phyloP scores from a whole-genome alignment of 495 filamentous ascomycete species.

The Aspergillus cristatus region DNA sequence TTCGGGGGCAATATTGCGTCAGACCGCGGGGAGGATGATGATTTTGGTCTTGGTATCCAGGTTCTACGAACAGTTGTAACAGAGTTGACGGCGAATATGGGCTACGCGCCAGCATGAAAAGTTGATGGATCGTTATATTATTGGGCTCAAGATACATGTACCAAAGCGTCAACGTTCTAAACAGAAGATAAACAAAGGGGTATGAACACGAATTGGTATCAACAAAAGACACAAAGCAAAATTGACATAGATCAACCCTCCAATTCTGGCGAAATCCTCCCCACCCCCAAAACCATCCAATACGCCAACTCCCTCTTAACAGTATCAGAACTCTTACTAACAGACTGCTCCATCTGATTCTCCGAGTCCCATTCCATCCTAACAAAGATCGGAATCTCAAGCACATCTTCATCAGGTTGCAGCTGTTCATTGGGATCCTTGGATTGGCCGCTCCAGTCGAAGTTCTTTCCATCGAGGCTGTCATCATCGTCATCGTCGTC shows the following conservation, averaged over 20 bases:
- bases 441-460: conserved; percentile 17
- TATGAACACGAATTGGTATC: conserved; percentile 3
- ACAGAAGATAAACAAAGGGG: neutral
- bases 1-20: neutral
- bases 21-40: neutral
- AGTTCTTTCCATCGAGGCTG: neutral
- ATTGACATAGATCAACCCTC: neutral
- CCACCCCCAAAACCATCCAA: conserved; percentile 88
- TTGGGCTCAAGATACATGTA: no score
- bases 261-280: conserved; percentile 47
- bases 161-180: neutral
- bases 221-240: conserved; percentile 4
- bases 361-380: conserved; percentile 87
- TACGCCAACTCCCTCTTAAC: conserved; percentile 77
- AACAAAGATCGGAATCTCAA: conserved; percentile 93
- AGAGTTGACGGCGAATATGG: neutral
- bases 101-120: neutral
- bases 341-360: conserved; percentile 44
- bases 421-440: conserved; percentile 16
- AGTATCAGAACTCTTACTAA: conserved; percentile 38
- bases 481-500: conserved; percentile 5
- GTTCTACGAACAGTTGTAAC: neutral
- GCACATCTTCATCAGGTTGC: conserved; percentile 72
- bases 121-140: no score
- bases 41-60: neutral